Conservation (phyloP, 495 filamentous ascomycete genomes). For the Xylaria bambusicola region DNA sequence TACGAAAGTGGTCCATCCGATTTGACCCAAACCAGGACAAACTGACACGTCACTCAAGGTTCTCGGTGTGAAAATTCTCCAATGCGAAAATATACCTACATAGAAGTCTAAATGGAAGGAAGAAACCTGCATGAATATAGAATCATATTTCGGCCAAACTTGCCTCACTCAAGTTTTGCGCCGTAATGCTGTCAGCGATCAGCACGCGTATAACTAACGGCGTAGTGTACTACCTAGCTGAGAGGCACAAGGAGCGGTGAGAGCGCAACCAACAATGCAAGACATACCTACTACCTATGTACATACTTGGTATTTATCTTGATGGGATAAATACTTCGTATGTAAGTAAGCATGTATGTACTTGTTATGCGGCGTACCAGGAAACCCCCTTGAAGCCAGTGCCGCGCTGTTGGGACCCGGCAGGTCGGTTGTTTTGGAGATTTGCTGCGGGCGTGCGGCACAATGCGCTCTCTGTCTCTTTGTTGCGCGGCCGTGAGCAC, state of each 20-base stretch:
- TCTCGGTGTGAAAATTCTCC: not conserved
- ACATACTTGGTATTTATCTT: not conserved
- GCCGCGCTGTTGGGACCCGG: constrained; percentile 15
- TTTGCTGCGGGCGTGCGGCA: constrained; percentile 9
- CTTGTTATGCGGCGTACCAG: not conserved
- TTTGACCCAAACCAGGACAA: not conserved
- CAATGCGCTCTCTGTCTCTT: not conserved
- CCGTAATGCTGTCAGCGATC: no score
- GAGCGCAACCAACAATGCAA: no score
- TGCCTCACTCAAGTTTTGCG: not conserved
- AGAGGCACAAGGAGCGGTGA: constrained; percentile 16
- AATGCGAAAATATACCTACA: no score
- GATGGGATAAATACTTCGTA: not conserved
- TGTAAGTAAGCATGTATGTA: not conserved
- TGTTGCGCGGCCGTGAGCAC: not conserved
- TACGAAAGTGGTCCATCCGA: not conserved
- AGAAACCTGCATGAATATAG: no score
- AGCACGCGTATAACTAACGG: no score
- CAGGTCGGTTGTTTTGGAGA: constrained; percentile 8
- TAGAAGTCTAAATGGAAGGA: no score
- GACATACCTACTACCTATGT: no score
- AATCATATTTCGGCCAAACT: not conserved
- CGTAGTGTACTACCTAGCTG: no score
- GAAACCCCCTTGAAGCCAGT: not conserved
- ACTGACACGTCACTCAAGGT: constrained; percentile 8